Base-by-base conservation (phyloP, 257 asterid species). In the Gentiana macrophylla region DNA sequence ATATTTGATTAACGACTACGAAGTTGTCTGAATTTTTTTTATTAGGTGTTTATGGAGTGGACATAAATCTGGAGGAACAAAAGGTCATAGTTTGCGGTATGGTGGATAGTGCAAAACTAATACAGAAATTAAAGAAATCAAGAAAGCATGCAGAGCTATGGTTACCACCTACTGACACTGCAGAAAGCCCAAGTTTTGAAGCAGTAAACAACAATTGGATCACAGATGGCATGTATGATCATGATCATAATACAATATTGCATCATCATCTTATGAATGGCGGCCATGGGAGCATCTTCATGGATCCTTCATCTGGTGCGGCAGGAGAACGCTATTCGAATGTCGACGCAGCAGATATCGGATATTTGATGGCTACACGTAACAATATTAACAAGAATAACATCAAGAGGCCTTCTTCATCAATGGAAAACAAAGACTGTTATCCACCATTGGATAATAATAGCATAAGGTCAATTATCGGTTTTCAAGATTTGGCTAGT, bases 61-160 rank as follows among this genome's bases (percentile, higher is more conserved):
- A 49, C 61, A 65, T 77, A 61, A 70, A 77, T 50, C 54, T 62
- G 15, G 79, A 77, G 57, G 74, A 71, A 13, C 61, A 69, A 12
- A 52, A 52, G 64, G 75, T 66, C 7, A 55, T 49, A 32, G 70
- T 66, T 51, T 51, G 68, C 36, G 89, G 83, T 49, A 65, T 45
- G 43, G 69, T 77, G 56, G 83, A 77, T 53, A 49, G 68, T 37
- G 64, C 66, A 70, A 7, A 3, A 41, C 41, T 77, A 61, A 70
- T 77, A 54, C 62, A 24, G 60, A 67, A 64, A 49, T 65, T 60
- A 55, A 48, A 6, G 52, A 70, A 61, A 59, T 49, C 80, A 8
- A 79, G 93, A 32, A 88, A 88, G 55, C 79, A 82, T 54, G 88
- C 93, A 4, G 86, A 82, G 76, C 60, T 79, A 51, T 74, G 77